Conservation (phyloP, 108 stramenopile species). For the Nitzschia sp. region DNA sequence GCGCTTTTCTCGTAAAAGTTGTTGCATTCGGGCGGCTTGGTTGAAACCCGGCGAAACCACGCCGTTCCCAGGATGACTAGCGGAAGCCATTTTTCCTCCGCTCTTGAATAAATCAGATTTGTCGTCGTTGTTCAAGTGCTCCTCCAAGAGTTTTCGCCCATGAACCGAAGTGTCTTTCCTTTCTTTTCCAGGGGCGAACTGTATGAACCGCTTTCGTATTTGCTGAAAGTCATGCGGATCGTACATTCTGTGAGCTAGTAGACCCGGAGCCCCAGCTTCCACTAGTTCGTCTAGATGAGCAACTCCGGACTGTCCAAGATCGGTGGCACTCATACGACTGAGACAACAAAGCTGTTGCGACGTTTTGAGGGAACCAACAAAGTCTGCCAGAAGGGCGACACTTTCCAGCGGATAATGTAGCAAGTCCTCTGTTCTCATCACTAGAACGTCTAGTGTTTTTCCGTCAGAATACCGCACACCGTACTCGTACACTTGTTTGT, state of each 20-base stretch:
- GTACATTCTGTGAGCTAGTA: neutral
- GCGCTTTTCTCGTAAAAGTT: slow-evolving; percentile 5
- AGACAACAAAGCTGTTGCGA: slow-evolving; percentile 23
- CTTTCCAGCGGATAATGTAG: slow-evolving; percentile 18
- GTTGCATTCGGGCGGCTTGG: slow-evolving; percentile 6
- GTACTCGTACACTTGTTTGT: slow-evolving; percentile 17
- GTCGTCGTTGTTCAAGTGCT: neutral
- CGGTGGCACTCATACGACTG: slow-evolving; percentile 5
- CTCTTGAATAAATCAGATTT: slow-evolving; percentile 4
- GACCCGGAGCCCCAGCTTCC: neutral
- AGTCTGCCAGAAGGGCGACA: slow-evolving; percentile 18
- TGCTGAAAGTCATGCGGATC: slow-evolving; percentile 5
- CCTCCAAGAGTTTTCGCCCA: neutral
- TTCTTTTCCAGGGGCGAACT: neutral
- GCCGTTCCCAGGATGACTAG: neutral
- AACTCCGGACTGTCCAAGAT: slow-evolving; percentile 22
- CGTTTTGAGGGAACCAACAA: slow-evolving; percentile 21
- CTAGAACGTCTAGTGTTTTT: slow-evolving; percentile 6
- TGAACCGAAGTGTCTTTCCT: neutral
- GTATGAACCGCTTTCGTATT: neutral
- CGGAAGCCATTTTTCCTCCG: slow-evolving; percentile 5
- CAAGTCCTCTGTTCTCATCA: slow-evolving; percentile 30
- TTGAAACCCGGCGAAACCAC: neutral
- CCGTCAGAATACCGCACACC: slow-evolving; percentile 7
- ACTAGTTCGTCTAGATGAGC: neutral